Evolutionary conservation across 257 asterid species (phyloP), one percentile per base, ranked within the genome.

Genomic region (Lavandula angustifolia): DNA sequence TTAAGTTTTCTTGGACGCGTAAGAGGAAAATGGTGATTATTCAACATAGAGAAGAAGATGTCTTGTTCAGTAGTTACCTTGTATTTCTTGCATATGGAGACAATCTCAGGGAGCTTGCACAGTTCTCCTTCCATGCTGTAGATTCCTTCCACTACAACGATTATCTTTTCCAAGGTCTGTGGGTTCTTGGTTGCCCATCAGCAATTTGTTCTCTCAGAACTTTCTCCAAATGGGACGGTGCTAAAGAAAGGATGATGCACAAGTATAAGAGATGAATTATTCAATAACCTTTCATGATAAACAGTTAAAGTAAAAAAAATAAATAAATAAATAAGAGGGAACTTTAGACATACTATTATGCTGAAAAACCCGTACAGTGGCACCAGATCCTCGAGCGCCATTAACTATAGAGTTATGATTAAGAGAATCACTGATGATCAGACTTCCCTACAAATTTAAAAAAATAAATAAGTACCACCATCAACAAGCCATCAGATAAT

Each of bases 111-210:
- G 70, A 94, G 96, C 68, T 90, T 75, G 82, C 99, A 94, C 48
- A 94, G 83, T 72, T 94, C 99, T 60, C 99, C 99, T 71, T 94
- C 99, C 99, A 94, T 94, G 76, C 99, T 90, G 81, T 94, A 94
- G 72, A 94, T 94, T 52, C 99, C 99, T 81, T 94, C 99, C 87
- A 94, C 99, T 75, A 94, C 82, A 54, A 94, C 96, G 60, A 94
- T 78, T 56, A 94, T 90, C 84, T 94, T 90, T 90, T 90, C 99
- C 99, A 94, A 33, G 99, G 98, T 72, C 98, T 83, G 75, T 90
- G 96, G 33, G 96, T 94, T 76, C 99, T 83, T 18, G 99, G 98
- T 77, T 86, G 97, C 49, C 99, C 99, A 22, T 87, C 96, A 56
- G 95, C 92, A 66, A 94, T 90, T 67, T 87, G 97, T 57, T 86